Percentiles rank a stretch among this genome's conserved stretches.
phyloP scores from a whole-genome alignment of 331 rosid genomes.

The Saraca asoca region DNA sequence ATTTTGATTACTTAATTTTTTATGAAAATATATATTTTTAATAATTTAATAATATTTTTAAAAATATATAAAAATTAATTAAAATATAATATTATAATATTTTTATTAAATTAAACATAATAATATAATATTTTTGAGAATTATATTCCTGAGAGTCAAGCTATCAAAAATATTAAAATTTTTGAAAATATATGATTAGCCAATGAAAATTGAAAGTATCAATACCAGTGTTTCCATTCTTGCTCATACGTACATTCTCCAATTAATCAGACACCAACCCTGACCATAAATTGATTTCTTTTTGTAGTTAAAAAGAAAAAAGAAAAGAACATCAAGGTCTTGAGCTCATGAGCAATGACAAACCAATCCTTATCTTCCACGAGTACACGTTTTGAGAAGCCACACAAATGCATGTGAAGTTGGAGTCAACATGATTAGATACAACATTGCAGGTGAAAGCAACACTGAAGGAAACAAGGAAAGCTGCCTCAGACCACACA shows the following conservation, averaged over 20 bases:
- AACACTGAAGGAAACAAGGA: constrained; percentile 17
- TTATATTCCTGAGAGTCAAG: no score
- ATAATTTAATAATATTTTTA: no score
- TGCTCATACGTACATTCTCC: background rate
- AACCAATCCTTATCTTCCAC: constrained; percentile 25
- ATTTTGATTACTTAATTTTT: no score
- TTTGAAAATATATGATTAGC: no score
- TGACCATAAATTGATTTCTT: constrained; percentile 29
- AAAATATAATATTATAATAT: no score
- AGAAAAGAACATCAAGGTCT: constrained; percentile 27
- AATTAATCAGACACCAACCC: background rate
- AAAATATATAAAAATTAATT: no score
- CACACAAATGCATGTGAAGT: constrained; percentile 20
- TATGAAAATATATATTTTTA: no score
- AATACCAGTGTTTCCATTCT: no score
- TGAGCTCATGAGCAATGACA: constrained; percentile 12
- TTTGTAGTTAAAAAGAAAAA: constrained; percentile 7
- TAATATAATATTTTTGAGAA: no score
- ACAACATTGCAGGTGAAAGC: constrained; percentile 33
- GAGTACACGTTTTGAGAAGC: constrained; percentile 5
- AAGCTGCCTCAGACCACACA: constrained; percentile 1
- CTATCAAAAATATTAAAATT: no score
- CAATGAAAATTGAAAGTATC: no score
- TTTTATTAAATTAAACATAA: no score
- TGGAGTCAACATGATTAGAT: constrained; percentile 29